Conservation (phyloP, 179 eudicot genomes). For the Nepenthes alata region DNA sequence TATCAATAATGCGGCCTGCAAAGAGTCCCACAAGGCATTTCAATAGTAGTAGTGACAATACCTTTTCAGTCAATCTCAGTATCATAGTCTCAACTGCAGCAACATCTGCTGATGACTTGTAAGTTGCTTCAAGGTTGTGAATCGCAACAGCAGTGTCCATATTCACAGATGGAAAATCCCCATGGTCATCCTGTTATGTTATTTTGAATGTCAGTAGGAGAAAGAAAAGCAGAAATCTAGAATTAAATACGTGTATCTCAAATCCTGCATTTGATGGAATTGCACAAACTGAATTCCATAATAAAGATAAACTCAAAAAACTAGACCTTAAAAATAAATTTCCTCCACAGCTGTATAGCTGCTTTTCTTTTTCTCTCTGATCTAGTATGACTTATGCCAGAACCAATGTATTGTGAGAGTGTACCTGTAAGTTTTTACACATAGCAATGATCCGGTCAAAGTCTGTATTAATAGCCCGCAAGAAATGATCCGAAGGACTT, state of each 20-base stretch:
- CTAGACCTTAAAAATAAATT: neutral
- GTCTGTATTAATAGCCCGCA: slow-evolving; percentile 95
- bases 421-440: slow-evolving; percentile 98
- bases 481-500: slow-evolving; percentile 97
- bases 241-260: too few relatives aligned
- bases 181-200: slow-evolving; percentile 75
- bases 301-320: too few relatives aligned
- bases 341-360: neutral
- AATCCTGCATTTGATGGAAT: too few relatives aligned
- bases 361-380: neutral
- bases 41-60: slow-evolving; percentile 6
- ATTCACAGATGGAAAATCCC: slow-evolving; percentile 88
- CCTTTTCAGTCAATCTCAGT: slow-evolving; percentile 75
- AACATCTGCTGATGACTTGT: slow-evolving; percentile 88
- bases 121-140: slow-evolving; percentile 94
- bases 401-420: neutral
- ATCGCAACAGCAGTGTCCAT: slow-evolving; percentile 99
- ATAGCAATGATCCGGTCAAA: slow-evolving; percentile 94
- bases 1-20: too few relatives aligned
- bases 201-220: neutral
- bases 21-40: too few relatives aligned
- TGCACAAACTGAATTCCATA: too few relatives aligned
- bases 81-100: slow-evolving; percentile 93
- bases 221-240: neutral
- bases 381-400: neutral